Conservation (phyloP, 2,329 filamentous ascomycete genomes). For the Claviceps maximensis region DNA sequence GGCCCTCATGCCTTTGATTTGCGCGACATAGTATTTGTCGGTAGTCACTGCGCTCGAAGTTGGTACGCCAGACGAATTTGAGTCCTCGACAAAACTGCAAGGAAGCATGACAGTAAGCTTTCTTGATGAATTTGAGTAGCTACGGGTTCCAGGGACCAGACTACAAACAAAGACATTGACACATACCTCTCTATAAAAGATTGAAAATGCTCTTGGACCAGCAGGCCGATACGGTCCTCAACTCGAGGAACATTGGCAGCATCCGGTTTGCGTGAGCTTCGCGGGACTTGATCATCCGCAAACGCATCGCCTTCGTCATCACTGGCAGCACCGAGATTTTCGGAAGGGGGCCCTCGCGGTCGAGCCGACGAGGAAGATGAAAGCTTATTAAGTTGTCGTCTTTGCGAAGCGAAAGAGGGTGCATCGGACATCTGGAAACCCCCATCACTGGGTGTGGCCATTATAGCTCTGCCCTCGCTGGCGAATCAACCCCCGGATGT, state of each 20-base stretch:
- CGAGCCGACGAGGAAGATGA: conserved; percentile 40
- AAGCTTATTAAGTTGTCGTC: conserved; percentile 27
- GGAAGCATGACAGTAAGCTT: neutral
- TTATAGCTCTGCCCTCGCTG: conserved; percentile 11
- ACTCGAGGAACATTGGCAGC: conserved; percentile 50
- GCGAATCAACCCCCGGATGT: neutral
- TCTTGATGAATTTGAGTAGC: neutral
- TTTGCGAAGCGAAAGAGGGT: conserved; percentile 28
- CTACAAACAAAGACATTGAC: too few species aligned
- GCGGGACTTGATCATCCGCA: conserved; percentile 50
- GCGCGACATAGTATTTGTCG: conserved; percentile 74
- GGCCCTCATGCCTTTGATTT: conserved; percentile 63
- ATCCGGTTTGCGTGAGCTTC: conserved; percentile 33
- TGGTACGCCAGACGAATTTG: conserved; percentile 46
- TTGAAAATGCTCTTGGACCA: conserved; percentile 65
- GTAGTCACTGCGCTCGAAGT: conserved; percentile 59
- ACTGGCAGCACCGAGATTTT: conserved; percentile 45
- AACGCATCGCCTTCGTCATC: conserved; percentile 51
- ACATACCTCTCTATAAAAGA: conserved; percentile 62
- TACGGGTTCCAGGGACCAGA: neutral
- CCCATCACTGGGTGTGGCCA: conserved; percentile 43
- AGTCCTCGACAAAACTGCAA: conserved; percentile 53
- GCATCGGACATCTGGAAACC: conserved; percentile 46
- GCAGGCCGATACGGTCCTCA: conserved; percentile 62
- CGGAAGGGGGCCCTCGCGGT: conserved; percentile 47